Conservation (phyloP, 2,329 filamentous ascomycete species). For the Myriosclerotinia duriaeana region DNA sequence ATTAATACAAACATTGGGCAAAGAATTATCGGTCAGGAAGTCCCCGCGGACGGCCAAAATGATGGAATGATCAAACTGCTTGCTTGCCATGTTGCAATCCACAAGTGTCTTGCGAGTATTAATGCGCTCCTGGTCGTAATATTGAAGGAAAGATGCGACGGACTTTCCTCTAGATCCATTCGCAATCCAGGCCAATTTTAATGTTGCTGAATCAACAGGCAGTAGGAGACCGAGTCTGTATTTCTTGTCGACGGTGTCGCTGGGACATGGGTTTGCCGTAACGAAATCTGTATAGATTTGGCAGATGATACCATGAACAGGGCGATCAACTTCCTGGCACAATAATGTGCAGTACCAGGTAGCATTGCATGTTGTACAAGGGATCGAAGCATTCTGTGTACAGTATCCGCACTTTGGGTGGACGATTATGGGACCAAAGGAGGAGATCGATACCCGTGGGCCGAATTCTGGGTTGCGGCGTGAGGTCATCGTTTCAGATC, state of each 20-base stretch:
- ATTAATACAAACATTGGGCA: conserved; percentile 1
- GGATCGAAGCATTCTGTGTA: neutral
- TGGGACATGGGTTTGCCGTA: neutral
- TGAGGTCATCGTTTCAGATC: neutral
- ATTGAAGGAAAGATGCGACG: neutral
- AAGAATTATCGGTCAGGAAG: neutral
- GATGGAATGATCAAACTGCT: conserved; percentile 8
- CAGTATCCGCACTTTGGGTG: conserved; percentile 16
- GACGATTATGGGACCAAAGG: conserved; percentile 5
- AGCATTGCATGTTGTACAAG: conserved; percentile 3
- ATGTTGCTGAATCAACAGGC: neutral
- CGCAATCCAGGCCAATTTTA: neutral
- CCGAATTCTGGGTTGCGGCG: neutral
- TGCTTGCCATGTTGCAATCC: conserved; percentile 10
- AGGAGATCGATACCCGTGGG: conserved; percentile 12
- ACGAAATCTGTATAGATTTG: conserved; percentile 2
- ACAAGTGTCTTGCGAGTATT: conserved; percentile 4
- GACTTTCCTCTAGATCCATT: conserved; percentile 8
- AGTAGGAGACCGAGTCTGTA: conserved; percentile 18
- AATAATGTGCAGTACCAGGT: neutral
- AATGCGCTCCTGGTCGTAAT: conserved; percentile 3
- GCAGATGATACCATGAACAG: conserved; percentile 10
- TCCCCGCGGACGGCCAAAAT: conserved; percentile 1
- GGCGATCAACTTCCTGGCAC: neutral
- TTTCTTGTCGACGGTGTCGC: neutral